Percentiles rank a stretch among this genome's conserved stretches.
Evolutionary conservation across 1,284 basidiomycete genomes (phyloP).

Genomic region (Puccinia polysora): DNA sequence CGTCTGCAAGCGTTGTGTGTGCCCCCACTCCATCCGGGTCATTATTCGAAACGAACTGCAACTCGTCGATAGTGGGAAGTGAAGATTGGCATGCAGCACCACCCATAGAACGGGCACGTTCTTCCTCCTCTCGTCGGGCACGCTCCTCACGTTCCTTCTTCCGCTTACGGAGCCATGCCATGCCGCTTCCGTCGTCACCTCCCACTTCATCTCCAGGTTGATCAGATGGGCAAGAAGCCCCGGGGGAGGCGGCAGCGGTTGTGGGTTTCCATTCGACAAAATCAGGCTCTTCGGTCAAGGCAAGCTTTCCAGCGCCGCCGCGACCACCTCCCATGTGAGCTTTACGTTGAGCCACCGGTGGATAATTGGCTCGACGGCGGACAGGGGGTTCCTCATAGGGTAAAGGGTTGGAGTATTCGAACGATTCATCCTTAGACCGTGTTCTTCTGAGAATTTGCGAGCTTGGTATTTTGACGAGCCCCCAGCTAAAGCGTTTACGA

Average conservation of each 20-base stretch:
- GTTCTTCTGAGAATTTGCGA: constrained; percentile 23
- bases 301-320: constrained; percentile 25
- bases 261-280: constrained; percentile 38
- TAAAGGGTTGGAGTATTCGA: not conserved
- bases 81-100: not conserved
- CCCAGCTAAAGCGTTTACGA: constrained; percentile 3
- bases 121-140: constrained; percentile 13
- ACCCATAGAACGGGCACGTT: not conserved
- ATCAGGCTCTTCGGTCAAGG: constrained; percentile 16
- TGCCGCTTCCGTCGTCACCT: constrained; percentile 33
- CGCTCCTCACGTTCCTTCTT: constrained; percentile 27
- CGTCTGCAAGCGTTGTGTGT: too few species aligned
- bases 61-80: not conserved
- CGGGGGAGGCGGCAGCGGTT: constrained; percentile 1
- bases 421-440: constrained; percentile 14
- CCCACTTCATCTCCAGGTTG: not conserved
- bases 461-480: not conserved
- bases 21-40: not conserved
- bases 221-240: not conserved
- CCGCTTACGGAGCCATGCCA: constrained; percentile 37
- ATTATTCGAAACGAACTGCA: not conserved
- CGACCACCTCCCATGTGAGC: constrained; percentile 38
- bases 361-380: constrained; percentile 24
- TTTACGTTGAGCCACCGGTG: constrained; percentile 36
- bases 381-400: not conserved